Percentiles rank a stretch among this genome's conserved stretches.
phyloP scores from a whole-genome alignment of 805 yeast genomes.

The Yarrowia deformans region DNA sequence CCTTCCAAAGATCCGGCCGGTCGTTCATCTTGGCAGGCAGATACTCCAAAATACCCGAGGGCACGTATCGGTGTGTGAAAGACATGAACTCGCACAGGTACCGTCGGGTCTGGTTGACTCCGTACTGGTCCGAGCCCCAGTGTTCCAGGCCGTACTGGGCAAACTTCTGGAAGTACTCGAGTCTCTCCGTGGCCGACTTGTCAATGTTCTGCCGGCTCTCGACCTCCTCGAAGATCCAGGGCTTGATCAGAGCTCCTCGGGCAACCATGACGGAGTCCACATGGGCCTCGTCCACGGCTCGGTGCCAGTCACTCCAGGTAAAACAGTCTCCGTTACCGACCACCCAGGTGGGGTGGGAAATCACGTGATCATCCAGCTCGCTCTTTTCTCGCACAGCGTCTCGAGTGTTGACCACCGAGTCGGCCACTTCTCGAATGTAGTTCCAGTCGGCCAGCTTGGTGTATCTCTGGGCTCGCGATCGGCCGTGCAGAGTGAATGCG shows the following conservation, averaged over 20 bases:
- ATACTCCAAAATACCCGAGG: slow-evolving; percentile 89
- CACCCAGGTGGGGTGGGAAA: slow-evolving; percentile 67
- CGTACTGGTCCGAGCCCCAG: slow-evolving; percentile 98
- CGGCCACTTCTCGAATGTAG: slow-evolving; percentile 78
- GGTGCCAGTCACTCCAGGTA: slow-evolving; percentile 87
- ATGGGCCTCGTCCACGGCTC: slow-evolving; percentile 66
- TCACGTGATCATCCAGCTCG: slow-evolving; percentile 57
- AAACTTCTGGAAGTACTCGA: slow-evolving; percentile 73
- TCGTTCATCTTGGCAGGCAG: slow-evolving; percentile 89
- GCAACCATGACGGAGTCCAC: slow-evolving; percentile 97
- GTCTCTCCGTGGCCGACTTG: slow-evolving; percentile 87
- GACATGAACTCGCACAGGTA: slow-evolving; percentile 93
- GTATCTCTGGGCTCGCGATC: slow-evolving; percentile 95
- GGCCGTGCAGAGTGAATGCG: slow-evolving; percentile 92
- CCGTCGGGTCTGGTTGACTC: slow-evolving; percentile 85
- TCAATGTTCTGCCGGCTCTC: slow-evolving; percentile 89
- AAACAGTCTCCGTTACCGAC: slow-evolving; percentile 95
- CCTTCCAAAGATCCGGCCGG: slow-evolving; percentile 92
- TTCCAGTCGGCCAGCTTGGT: slow-evolving; percentile 93
- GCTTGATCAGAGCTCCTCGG: slow-evolving; percentile 95
- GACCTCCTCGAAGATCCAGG: slow-evolving; percentile 98
- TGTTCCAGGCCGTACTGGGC: slow-evolving; percentile 87
- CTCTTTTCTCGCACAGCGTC: slow-evolving; percentile 57
- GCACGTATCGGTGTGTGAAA: slow-evolving; percentile 92
- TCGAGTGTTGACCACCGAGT: slow-evolving; percentile 64